Conservation (phyloP, 352 stramenopile species). For the Phytopythium kandeliae region DNA sequence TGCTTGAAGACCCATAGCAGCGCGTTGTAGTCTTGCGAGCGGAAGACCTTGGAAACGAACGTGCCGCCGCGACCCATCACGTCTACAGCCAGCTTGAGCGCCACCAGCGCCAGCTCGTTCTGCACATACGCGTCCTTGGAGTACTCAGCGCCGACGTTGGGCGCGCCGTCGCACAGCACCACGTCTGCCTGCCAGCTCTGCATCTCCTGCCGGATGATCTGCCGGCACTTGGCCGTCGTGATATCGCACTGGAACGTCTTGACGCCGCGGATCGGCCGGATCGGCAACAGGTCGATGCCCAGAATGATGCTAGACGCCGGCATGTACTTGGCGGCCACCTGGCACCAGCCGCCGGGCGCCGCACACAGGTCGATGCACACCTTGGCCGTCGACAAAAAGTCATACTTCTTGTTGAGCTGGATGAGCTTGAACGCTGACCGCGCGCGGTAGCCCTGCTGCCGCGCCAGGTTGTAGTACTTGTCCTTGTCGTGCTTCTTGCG, state of each 20-base stretch:
- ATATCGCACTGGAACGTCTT: conserved; percentile 98
- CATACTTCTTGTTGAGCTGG: conserved; percentile 99
- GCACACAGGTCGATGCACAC: conserved; percentile 99
- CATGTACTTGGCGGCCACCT: conserved; percentile 90
- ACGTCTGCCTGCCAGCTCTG: conserved; percentile 94
- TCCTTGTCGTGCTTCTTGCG: conserved; percentile 99
- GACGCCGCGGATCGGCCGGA: conserved; percentile 95
- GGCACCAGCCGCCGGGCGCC: conserved; percentile 98
- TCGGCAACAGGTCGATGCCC: conserved; percentile 98
- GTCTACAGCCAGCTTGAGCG: conserved; percentile 96
- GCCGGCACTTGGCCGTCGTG: conserved; percentile 85
- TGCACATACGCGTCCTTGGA: conserved; percentile 99
- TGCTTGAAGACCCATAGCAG: conserved; percentile 99
- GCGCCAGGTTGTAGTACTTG: conserved; percentile 99
- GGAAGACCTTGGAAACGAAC: conserved; percentile 97
- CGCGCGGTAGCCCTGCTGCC: conserved; percentile 98
- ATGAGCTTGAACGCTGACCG: conserved; percentile 99
- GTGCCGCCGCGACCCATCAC: conserved; percentile 93
- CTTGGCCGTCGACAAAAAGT: conserved; percentile 94
- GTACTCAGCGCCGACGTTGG: conserved; percentile 98
- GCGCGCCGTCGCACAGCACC: conserved; percentile 98
- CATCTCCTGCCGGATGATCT: conserved; percentile 92
- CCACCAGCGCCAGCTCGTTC: conserved; percentile 96
- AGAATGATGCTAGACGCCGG: conserved; percentile 94
- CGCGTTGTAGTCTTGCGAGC: conserved; percentile 98